Percentiles rank a stretch among this genome's conserved stretches.
These are phyloP conservation scores for Eudorina sp. DNA, from an alignment of 139 green algal species.

Conservation along the genomic window DNA sequence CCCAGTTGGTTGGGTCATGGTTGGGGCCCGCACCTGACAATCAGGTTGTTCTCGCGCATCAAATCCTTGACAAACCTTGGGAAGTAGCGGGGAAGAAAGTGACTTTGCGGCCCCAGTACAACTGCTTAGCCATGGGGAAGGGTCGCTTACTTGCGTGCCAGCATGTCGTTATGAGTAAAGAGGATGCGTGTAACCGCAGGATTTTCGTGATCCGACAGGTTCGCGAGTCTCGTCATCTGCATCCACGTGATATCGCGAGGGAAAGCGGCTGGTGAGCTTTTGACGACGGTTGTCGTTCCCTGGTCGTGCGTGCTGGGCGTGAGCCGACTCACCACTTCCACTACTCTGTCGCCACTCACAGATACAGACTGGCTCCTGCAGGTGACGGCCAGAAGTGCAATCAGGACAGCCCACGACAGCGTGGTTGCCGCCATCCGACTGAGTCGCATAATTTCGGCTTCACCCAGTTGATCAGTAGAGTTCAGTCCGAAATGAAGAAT, in stretches of 20 bases:
- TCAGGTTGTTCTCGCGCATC: constrained; percentile 78
- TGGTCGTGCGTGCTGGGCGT: not conserved
- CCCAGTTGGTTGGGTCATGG: no score
- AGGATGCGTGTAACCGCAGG: constrained; percentile 94
- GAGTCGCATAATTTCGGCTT: no score
- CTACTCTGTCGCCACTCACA: constrained; percentile 52
- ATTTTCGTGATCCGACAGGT: constrained; percentile 82
- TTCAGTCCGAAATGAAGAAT: no score
- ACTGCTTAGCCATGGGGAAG: no score
- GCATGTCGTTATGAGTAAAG: constrained; percentile 90
- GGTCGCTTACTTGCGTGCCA: constrained; percentile 63
- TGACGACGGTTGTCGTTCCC: not conserved
- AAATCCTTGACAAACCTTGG: constrained; percentile 87
- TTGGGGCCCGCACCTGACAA: constrained; percentile 64
- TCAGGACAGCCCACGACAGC: not conserved
- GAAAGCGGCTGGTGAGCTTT: not conserved
- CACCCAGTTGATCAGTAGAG: no score
- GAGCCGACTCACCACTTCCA: constrained; percentile 49
- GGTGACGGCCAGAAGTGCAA: not conserved
- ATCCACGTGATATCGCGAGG: no score
- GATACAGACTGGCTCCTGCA: not conserved
- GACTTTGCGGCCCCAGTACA: no score
- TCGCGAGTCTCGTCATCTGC: constrained; percentile 85
- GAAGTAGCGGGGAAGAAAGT: not conserved
- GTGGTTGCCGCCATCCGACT: not conserved